Conservation (phyloP, 148 eudicot species). For the Arbutus unedo region DNA sequence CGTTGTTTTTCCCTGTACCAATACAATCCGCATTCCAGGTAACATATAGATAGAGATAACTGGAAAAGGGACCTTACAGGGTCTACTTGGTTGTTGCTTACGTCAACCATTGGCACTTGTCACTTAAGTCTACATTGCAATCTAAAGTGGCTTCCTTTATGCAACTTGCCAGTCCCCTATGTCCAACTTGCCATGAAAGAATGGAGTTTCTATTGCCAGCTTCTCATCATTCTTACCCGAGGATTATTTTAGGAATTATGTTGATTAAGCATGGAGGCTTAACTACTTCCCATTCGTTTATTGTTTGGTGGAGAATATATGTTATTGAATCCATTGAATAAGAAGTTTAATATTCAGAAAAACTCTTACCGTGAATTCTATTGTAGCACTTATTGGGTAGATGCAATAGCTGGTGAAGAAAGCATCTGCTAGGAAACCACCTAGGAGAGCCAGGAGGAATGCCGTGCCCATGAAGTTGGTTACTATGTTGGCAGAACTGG, state of each 20-base stretch:
- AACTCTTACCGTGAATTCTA: constrained; percentile 63
- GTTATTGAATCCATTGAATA: not conserved
- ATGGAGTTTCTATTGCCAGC: not conserved
- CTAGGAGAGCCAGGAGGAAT: constrained; percentile 81
- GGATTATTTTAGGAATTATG: not conserved
- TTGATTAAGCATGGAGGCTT: not conserved
- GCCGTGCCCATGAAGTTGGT: constrained; percentile 94
- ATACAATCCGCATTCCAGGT: no score
- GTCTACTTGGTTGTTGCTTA: constrained; percentile 4
- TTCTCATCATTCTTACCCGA: not conserved
- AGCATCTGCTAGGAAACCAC: constrained; percentile 84
- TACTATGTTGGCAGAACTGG: constrained; percentile 67
- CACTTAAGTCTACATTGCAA: constrained; percentile 7
- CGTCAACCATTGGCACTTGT: not conserved
- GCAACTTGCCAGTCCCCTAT: not conserved
- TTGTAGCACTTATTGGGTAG: constrained; percentile 59
- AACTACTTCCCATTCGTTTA: not conserved
- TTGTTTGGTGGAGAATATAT: not conserved
- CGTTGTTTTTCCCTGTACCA: no score
- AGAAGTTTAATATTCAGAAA: not conserved
- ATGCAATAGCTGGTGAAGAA: constrained; percentile 65
- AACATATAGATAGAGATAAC: not conserved
- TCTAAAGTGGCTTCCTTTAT: not conserved
- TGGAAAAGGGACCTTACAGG: not conserved
- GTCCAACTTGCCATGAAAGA: constrained; percentile 8